Base-by-base conservation (phyloP, 108 stramenopile species). In the Mayamaea pseudoterrestris region DNA sequence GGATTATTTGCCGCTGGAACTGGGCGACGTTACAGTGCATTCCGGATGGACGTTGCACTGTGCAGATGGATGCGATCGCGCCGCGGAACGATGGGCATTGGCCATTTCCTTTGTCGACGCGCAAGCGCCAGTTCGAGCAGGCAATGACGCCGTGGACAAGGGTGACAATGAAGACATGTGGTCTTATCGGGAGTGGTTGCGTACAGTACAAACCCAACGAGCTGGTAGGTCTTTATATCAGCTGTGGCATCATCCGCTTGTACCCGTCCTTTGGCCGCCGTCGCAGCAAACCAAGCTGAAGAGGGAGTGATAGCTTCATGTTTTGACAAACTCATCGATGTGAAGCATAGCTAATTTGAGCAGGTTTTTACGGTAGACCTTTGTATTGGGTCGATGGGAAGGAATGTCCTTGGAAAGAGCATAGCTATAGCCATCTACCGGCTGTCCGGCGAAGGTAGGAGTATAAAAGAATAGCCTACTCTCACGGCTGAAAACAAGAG, bases 1-100 rank as follows among this genome's bases (percentile, higher is more conserved):
- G 3, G 52, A 85, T 50, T 74, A 90, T 47, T 83, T 85, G 80
- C 89, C 83, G 36, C 16, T 90, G 53, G 43, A 55, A 18, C 21
- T 83, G 3, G 83, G 83, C 18, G 79, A 80, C 51, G 62, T 80
- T 12, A 91, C 84, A 1, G 79, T 76, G 18, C 89, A 91, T 41
- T 67, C 71, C 29, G 89, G 89, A 0, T 91, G 83, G 83, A 83
- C 82, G 4, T 42, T 91, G 23, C 89, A 91, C 46, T 81, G 83
- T 57, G 76, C 89, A 3, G 65, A 80, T 55, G 73, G 59, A 13
- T 76, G 68, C 26, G 48, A 50, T 8, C 34, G 48, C 12, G 30
- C 39, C 16, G 40, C 43, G 14, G 84, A 91, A 57, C 57, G 89
- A 32, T 52, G 76, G 41, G 89, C 89, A 14, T 47, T 83, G 14